Conservation (phyloP, 2,329 filamentous ascomycete genomes). For the Cercospora sesami region DNA sequence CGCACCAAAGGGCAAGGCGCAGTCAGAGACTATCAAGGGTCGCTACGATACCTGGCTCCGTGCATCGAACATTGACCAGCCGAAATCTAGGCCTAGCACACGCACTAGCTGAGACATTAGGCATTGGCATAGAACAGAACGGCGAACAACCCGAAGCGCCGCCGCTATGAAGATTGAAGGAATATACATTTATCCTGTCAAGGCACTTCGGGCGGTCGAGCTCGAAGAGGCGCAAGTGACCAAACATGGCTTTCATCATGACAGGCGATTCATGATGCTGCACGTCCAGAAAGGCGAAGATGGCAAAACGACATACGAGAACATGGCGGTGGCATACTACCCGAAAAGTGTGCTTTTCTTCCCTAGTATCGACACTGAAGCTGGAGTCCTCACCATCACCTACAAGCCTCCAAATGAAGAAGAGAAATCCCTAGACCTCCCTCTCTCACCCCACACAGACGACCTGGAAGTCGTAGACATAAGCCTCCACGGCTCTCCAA, state of each 20-base stretch:
- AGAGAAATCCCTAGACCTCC: conserved; percentile 40
- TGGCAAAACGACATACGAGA: conserved; percentile 36
- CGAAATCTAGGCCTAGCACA: neutral
- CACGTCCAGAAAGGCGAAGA: conserved; percentile 40
- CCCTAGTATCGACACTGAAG: conserved; percentile 39
- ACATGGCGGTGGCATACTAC: conserved; percentile 46
- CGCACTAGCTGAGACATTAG: neutral
- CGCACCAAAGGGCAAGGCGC: neutral
- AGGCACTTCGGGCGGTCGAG: conserved; percentile 46
- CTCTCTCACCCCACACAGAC: conserved; percentile 42
- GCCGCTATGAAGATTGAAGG: conserved; percentile 36
- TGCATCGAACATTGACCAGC: neutral
- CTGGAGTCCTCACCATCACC: conserved; percentile 41
- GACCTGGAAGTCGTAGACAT: conserved; percentile 43
- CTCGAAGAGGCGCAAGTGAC: conserved; percentile 44
- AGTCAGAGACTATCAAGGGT: neutral
- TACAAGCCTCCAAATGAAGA: conserved; percentile 40
- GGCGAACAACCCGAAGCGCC: neutral
- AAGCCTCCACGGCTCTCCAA: conserved; percentile 48
- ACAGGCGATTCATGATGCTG: conserved; percentile 48
- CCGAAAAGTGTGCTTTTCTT: conserved; percentile 46
- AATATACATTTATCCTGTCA: conserved; percentile 52
- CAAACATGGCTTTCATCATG: conserved; percentile 48
- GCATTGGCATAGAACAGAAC: neutral
- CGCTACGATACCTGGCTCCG: neutral